These are phyloP conservation scores for Boletus reticulatus DNA, from an alignment of 768 basidiomycete species.

Conservation along the genomic window DNA sequence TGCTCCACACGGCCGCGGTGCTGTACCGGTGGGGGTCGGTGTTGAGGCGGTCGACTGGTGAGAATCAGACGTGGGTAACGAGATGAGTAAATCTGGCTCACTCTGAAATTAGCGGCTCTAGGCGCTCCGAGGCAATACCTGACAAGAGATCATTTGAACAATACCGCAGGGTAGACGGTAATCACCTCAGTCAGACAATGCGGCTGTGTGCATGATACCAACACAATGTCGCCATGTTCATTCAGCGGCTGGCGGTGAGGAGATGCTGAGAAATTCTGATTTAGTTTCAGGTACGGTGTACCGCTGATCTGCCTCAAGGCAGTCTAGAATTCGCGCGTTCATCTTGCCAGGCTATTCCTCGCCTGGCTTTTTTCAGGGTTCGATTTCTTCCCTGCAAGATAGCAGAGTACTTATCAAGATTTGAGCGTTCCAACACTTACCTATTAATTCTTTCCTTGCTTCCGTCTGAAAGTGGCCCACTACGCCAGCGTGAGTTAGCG, in stretches of 20 bases:
- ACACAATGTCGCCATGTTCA: background rate
- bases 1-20: conserved; percentile 1
- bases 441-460: background rate
- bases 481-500: background rate
- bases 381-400: conserved; percentile 8
- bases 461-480: background rate
- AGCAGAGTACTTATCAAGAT: conserved; percentile 4
- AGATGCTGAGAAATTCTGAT: background rate
- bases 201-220: background rate
- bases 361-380: conserved; percentile 8
- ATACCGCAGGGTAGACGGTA: no score
- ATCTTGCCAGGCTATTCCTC: conserved; percentile 1
- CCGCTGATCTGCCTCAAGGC: conserved; percentile 20
- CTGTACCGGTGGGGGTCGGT: background rate
- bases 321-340: conserved; percentile 18
- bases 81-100: background rate
- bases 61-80: background rate
- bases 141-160: no score
- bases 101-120: background rate
- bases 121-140: no score
- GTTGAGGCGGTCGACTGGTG: background rate
- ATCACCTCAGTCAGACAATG: no score
- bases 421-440: background rate
- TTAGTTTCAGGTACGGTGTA: conserved; percentile 12
- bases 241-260: background rate